These are phyloP conservation scores for Amanita molliuscula DNA, from an alignment of 768 basidiomycete species.

Conservation along the genomic window DNA sequence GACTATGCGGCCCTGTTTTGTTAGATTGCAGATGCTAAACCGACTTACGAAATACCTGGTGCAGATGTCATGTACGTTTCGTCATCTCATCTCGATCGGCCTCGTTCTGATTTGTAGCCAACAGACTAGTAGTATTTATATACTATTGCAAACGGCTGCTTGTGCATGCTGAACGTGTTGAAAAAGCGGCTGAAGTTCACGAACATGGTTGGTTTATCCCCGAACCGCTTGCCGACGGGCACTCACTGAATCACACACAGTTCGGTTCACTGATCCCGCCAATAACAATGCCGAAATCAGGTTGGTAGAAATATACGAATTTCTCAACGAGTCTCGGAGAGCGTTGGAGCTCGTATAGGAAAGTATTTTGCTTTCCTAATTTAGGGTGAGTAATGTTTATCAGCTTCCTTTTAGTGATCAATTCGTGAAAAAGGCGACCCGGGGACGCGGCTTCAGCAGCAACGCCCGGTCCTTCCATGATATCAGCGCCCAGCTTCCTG, in stretches of 20 bases:
- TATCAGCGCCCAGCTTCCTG: conserved; percentile 32
- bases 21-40: conserved; percentile 79
- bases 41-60: conserved; percentile 72
- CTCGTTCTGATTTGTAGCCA: background rate
- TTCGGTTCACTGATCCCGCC: conserved; percentile 61
- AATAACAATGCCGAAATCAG: conserved; percentile 83
- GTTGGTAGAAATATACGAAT: conserved; percentile 85
- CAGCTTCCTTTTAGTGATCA: conserved; percentile 34
- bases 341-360: conserved; percentile 79
- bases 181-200: conserved; percentile 73
- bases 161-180: conserved; percentile 70
- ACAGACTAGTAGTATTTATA: conserved; percentile 65
- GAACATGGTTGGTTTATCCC: conserved; percentile 51
- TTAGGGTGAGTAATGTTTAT: background rate
- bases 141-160: conserved; percentile 68
- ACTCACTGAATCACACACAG: conserved; percentile 28
- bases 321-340: conserved; percentile 65
- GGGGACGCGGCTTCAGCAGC: conserved; percentile 14
- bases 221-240: background rate
- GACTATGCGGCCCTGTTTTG: conserved; percentile 73
- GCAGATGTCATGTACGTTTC: conserved; percentile 50
- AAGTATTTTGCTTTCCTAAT: conserved; percentile 32
- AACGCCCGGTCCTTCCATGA: conserved; percentile 9
- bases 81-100: background rate
- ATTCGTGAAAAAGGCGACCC: conserved; percentile 43